These are phyloP conservation scores for Metschnikowia kofuensis DNA, from an alignment of 805 yeast species.

Conservation along the genomic window DNA sequence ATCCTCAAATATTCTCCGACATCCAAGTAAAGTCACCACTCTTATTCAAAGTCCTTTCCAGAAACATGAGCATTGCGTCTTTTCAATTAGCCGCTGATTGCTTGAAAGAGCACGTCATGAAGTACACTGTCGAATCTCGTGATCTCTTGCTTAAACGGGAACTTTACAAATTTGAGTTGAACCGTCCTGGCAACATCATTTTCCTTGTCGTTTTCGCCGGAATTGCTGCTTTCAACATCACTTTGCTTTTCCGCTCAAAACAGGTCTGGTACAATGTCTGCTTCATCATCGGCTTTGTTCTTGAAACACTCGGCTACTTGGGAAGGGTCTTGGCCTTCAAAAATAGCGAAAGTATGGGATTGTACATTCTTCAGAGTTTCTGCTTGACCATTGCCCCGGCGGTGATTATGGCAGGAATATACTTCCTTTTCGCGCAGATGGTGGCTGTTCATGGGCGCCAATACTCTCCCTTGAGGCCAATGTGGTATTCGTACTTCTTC, in stretches of 20 bases:
- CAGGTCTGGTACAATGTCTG: constrained; percentile 41
- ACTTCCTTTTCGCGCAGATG: constrained; percentile 39
- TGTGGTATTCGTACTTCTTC: constrained; percentile 44
- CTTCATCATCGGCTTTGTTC: constrained; percentile 33
- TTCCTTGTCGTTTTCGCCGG: constrained; percentile 28
- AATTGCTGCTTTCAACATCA: constrained; percentile 22
- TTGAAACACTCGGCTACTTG: constrained; percentile 37
- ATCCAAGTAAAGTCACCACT: too few relatives aligned
- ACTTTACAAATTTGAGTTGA: constrained; percentile 24
- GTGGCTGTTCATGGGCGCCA: constrained; percentile 38
- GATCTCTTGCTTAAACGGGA: constrained; percentile 21
- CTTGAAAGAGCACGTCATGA: too few relatives aligned
- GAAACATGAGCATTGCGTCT: too few relatives aligned
- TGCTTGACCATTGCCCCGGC: constrained; percentile 41
- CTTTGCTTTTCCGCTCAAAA: constrained; percentile 31
- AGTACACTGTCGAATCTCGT: neutral
- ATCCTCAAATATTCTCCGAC: too few relatives aligned
- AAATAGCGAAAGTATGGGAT: constrained; percentile 20
- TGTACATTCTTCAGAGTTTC: constrained; percentile 32
- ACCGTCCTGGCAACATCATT: constrained; percentile 30
- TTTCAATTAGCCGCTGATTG: too few relatives aligned
- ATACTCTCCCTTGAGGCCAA: constrained; percentile 37
- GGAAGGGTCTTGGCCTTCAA: constrained; percentile 33
- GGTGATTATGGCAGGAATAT: constrained; percentile 42
- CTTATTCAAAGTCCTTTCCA: too few relatives aligned